Percentiles rank a stretch among this genome's conserved stretches.
phyloP scores from a whole-genome alignment of 768 basidiomycete genomes.

The Obba rivulosa region DNA sequence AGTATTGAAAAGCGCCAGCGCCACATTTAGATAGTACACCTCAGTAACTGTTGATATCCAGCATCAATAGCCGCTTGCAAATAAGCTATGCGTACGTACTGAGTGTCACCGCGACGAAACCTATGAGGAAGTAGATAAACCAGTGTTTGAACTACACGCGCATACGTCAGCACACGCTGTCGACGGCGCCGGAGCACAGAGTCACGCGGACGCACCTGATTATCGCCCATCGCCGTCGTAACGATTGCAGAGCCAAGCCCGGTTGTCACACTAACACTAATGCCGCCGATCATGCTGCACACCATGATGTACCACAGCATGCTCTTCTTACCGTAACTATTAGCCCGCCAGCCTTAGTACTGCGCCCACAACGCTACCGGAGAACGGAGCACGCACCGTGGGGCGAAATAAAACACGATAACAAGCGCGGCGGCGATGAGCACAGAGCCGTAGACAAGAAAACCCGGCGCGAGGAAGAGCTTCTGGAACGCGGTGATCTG shows the following conservation, averaged over 20 bases:
- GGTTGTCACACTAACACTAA: slow-evolving; percentile 90
- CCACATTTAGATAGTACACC: slow-evolving; percentile 93
- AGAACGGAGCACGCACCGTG: slow-evolving; percentile 45
- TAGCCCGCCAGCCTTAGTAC: too few species aligned
- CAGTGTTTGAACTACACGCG: slow-evolving; percentile 72
- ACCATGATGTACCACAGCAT: slow-evolving; percentile 96
- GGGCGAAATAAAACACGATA: slow-evolving; percentile 82
- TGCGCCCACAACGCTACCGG: too few species aligned
- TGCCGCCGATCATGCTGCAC: slow-evolving; percentile 95
- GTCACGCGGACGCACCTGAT: slow-evolving; percentile 55
- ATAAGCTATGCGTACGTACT: slow-evolving; percentile 36
- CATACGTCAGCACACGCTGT: background rate
- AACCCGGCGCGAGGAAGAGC: slow-evolving; percentile 80
- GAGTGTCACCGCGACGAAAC: slow-evolving; percentile 79
- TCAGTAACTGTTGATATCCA: slow-evolving; percentile 59
- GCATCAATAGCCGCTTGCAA: slow-evolving; percentile 8
- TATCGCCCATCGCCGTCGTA: slow-evolving; percentile 65
- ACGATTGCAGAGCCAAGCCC: slow-evolving; percentile 92
- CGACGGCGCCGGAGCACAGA: slow-evolving; percentile 1
- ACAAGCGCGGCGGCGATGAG: slow-evolving; percentile 59
- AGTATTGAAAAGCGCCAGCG: slow-evolving; percentile 92
- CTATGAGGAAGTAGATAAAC: slow-evolving; percentile 87
- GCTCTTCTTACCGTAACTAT: slow-evolving; percentile 78
- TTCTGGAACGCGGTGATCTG: slow-evolving; percentile 68
- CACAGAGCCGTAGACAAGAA: slow-evolving; percentile 63